Percentiles rank a stretch among this genome's conserved stretches.
Conservation (phyloP, 2,329 filamentous ascomycete genomes). For the Phoma sp. region DNA sequence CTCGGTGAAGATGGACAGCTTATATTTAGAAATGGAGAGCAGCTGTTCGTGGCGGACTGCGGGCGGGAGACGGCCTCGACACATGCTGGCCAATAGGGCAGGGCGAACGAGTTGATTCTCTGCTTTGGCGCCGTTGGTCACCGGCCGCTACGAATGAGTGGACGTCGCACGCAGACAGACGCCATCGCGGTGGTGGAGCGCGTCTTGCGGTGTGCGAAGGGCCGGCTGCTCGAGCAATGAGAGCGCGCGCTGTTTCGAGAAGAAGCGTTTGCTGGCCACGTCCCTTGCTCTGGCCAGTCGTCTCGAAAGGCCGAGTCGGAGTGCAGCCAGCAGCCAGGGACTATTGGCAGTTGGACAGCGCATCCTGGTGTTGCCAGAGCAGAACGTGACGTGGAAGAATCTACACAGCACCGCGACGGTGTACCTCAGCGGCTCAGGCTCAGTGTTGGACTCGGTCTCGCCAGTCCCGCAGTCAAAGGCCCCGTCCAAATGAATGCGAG, state of each 20-base stretch:
- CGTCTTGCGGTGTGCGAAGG: conserved; percentile 34
- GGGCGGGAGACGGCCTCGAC: conserved; percentile 14
- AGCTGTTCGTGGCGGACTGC: conserved; percentile 30
- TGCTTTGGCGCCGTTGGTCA: conserved; percentile 31
- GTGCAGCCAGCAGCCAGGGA: neutral
- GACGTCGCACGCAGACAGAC: conserved; percentile 29
- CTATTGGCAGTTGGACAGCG: neutral
- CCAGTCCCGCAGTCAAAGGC: too few relatives aligned
- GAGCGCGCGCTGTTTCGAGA: conserved; percentile 22
- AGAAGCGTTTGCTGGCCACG: conserved; percentile 14
- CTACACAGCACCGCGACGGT: neutral
- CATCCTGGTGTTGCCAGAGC: conserved; percentile 2
- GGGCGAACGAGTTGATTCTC: neutral
- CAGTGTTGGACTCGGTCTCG: too few relatives aligned
- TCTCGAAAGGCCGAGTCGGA: neutral
- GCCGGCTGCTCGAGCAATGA: conserved; percentile 33
- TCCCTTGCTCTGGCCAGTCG: conserved; percentile 14
- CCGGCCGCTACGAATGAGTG: conserved; percentile 30
- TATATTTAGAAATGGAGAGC: conserved; percentile 30
- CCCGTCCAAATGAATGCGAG: neutral
- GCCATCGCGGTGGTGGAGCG: conserved; percentile 30
- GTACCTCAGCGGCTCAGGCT: too few relatives aligned
- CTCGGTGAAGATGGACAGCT: conserved; percentile 11
- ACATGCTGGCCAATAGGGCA: conserved; percentile 19
- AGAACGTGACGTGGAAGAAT: neutral